Evolutionary conservation across 2,329 filamentous ascomycete species (phyloP), one percentile per base, ranked within the genome.

Genomic region (Leptographium galeiforme): DNA sequence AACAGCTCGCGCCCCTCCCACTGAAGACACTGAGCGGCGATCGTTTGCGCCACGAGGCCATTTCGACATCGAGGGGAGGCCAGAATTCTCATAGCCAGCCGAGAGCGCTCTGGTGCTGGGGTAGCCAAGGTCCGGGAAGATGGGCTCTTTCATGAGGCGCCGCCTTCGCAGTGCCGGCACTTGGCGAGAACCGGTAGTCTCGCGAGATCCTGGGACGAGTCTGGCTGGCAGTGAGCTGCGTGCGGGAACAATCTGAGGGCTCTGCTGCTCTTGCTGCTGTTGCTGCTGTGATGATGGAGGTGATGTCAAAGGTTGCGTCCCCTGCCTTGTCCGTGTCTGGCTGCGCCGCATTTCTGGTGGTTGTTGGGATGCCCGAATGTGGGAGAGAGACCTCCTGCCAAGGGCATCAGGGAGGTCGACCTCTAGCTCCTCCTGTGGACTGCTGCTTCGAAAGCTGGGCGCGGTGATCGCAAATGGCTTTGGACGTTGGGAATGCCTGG

Each of bases 381-480:
- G 19, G 8, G 11, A 25, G 2, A 13, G 6, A 25, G 25, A 25
- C 14, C 8, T 12, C 14, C 8, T 16, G 12, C 16, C 39, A 10
- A 33, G 19, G 19, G 14, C 25, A 6, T 41, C 36, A 8, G 60
- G 59, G 1, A 59, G 32, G 49, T 61, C 52, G 8, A 61, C 25
- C 33, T 62, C 52, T 13, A 53, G 38, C 10, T 45, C 47, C 16
- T 32, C 40, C 19, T 30, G 19, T 2, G 52, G 52, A 16, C 52
- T 53, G 32, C 45, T 53, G 30, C 25, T 36, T 44, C 45, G 44
- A 2, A 36, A 14, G 25, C 30, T 6, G 30, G 8, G 44, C 11
- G 13, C 44, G 2, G 41, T 13, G 30, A n/a, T 46, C 30, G 25
- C 33, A 16, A 48, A 4, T 11, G 32, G 4, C 4, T 43, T 25